Evolutionary conservation across 257 asterid genomes (phyloP).

Genomic region (Forsythia suspensa): DNA sequence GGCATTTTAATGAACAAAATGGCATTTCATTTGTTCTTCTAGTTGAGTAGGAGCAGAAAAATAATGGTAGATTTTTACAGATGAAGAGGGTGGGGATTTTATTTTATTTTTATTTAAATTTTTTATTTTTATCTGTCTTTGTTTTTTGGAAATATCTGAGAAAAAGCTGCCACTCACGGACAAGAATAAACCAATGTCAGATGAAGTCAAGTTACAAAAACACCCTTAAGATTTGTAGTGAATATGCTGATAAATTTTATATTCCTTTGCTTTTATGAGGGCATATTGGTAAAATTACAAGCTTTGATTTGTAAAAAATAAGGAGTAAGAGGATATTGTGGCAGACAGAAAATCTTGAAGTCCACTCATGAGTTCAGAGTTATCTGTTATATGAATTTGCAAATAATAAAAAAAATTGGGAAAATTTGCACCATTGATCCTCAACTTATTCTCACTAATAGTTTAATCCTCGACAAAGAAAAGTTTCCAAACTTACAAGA

Average conservation of each 20-base stretch:
- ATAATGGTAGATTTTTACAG: slow-evolving; percentile 3
- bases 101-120: background rate
- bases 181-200: slow-evolving; percentile 17
- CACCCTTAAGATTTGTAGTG: slow-evolving; percentile 17
- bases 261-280: slow-evolving; percentile 22
- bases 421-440: background rate
- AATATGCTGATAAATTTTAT: background rate
- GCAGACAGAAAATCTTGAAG: slow-evolving; percentile 54
- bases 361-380: slow-evolving; percentile 33
- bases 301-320: slow-evolving; percentile 5
- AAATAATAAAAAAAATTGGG: background rate
- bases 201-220: background rate
- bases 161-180: slow-evolving; percentile 39
- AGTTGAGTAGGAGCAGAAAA: slow-evolving; percentile 23
- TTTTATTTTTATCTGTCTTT: background rate
- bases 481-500: too few relatives aligned
- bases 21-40: slow-evolving; percentile 31
- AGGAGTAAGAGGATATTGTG: slow-evolving; percentile 22
- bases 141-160: slow-evolving; percentile 20
- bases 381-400: slow-evolving; percentile 17
- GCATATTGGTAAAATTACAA: slow-evolving; percentile 14
- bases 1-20: slow-evolving; percentile 10
- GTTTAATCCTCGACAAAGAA: background rate
- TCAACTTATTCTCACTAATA: background rate
- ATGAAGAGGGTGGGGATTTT: slow-evolving; percentile 8